Conservation (phyloP, 2,329 filamentous ascomycete genomes). For the Xylaria hypoxylon region DNA sequence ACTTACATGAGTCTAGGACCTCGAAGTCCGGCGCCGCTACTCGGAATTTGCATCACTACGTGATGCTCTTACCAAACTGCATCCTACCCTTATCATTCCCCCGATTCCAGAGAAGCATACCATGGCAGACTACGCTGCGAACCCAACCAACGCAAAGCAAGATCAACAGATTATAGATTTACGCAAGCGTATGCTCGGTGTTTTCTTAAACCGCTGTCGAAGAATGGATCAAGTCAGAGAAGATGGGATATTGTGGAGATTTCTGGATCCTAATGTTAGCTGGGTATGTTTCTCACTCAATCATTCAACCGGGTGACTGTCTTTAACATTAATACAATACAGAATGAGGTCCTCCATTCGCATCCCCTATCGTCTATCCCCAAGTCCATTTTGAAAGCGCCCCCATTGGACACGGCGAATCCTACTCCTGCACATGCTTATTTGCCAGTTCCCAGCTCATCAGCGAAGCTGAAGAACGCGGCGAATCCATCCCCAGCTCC, state of each 20-base stretch:
- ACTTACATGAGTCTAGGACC: conserved; percentile 69
- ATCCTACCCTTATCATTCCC: conserved; percentile 94
- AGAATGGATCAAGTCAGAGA: conserved; percentile 91
- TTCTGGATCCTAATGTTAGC: conserved; percentile 96
- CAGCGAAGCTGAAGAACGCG: conserved; percentile 82
- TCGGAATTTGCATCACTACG: conserved; percentile 95
- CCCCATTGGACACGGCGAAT: conserved; percentile 95
- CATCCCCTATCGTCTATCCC: conserved; percentile 91
- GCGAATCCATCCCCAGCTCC: conserved; percentile 53
- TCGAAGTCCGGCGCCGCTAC: conserved; percentile 94
- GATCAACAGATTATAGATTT: conserved; percentile 97
- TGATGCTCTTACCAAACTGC: conserved; percentile 87
- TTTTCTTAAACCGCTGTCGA: conserved; percentile 93
- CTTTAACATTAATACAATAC: conserved; percentile 45
- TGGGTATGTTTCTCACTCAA: conserved; percentile 73
- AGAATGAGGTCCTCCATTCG: conserved; percentile 96
- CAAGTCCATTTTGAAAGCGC: conserved; percentile 93
- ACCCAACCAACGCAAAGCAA: conserved; percentile 97
- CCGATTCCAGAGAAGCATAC: conserved; percentile 99
- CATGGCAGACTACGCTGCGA: conserved; percentile 98
- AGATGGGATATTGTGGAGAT: conserved; percentile 97
- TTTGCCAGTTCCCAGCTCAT: conserved; percentile 85
- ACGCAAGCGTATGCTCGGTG: conserved; percentile 94
- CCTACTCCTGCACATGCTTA: conserved; percentile 87
- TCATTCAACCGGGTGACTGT: background rate